These are phyloP conservation scores for Ochetophila trinervis DNA, from an alignment of 306 rosid species.

Conservation along the genomic window DNA sequence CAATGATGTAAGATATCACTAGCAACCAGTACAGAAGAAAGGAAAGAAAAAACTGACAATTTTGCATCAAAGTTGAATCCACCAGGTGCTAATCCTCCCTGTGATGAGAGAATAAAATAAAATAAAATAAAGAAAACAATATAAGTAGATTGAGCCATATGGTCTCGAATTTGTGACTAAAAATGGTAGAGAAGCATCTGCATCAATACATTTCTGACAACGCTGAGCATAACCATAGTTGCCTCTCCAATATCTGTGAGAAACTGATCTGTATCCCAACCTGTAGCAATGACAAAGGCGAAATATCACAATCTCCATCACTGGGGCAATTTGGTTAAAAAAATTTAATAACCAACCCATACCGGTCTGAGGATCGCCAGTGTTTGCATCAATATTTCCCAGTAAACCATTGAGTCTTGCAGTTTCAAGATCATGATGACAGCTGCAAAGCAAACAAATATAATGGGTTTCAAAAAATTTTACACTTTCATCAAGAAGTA, in stretches of 20 bases:
- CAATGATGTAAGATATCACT: background rate
- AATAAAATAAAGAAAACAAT: constrained; percentile 3
- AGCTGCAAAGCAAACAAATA: constrained; percentile 38
- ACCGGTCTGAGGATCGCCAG: constrained; percentile 98
- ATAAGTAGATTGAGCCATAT: background rate
- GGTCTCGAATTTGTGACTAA: constrained; percentile 4
- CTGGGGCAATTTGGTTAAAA: background rate
- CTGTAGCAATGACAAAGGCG: constrained; percentile 30
- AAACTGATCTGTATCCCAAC: constrained; percentile 99
- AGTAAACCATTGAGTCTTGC: constrained; percentile 86
- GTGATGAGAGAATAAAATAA: constrained; percentile 6
- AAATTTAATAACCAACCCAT: constrained; percentile 10
- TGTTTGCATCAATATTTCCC: constrained; percentile 92
- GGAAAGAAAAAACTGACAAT: constrained; percentile 51
- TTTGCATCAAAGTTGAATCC: constrained; percentile 99
- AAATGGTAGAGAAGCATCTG: background rate
- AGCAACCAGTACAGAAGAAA: background rate
- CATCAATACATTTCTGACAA: constrained; percentile 67
- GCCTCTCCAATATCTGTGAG: constrained; percentile 85
- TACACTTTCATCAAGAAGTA: constrained; percentile 14
- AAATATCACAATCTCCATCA: background rate
- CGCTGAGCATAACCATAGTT: constrained; percentile 75
- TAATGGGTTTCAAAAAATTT: constrained; percentile 9
- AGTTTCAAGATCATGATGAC: constrained; percentile 96
- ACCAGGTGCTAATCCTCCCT: constrained; percentile 95